phyloP scores from a whole-genome alignment of 2,329 filamentous ascomycete species.

The Zymoseptoria crescenta region DNA sequence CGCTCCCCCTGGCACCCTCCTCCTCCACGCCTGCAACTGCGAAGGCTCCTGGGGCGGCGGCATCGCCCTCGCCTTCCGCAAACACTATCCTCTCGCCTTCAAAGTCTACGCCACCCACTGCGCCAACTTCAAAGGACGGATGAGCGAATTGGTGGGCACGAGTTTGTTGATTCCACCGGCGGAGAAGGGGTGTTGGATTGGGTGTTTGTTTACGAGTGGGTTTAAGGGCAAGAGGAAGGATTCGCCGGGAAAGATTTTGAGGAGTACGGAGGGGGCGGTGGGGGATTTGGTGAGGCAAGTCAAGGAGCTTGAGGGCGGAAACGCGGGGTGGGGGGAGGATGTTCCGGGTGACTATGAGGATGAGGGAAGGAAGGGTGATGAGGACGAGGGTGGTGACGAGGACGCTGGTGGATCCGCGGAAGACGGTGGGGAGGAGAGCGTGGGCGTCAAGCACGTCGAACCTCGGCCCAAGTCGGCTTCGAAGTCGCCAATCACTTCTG shows the following conservation, averaged over 20 bases:
- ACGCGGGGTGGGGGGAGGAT: neutral
- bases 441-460: neutral
- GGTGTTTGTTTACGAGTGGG: constrained; percentile 51
- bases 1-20: constrained; percentile 41
- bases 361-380: constrained; percentile 34
- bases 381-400: constrained; percentile 7
- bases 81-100: constrained; percentile 45
- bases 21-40: constrained; percentile 55
- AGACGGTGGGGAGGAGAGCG: neutral
- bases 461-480: neutral
- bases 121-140: constrained; percentile 22
- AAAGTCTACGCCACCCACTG: constrained; percentile 44
- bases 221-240: constrained; percentile 41
- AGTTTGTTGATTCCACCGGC: constrained; percentile 48
- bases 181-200: constrained; percentile 42
- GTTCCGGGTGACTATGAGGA: constrained; percentile 1
- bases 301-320: neutral
- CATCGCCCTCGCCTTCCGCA: constrained; percentile 47
- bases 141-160: constrained; percentile 35
- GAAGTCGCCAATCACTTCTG: constrained; percentile 5
- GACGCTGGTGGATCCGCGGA: constrained; percentile 2
- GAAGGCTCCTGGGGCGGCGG: constrained; percentile 51
- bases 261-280: constrained; percentile 43
- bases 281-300: constrained; percentile 32
- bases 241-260: constrained; percentile 38